Conservation (phyloP, 352 stramenopile genomes). For the Phytophthora colocasiae region DNA sequence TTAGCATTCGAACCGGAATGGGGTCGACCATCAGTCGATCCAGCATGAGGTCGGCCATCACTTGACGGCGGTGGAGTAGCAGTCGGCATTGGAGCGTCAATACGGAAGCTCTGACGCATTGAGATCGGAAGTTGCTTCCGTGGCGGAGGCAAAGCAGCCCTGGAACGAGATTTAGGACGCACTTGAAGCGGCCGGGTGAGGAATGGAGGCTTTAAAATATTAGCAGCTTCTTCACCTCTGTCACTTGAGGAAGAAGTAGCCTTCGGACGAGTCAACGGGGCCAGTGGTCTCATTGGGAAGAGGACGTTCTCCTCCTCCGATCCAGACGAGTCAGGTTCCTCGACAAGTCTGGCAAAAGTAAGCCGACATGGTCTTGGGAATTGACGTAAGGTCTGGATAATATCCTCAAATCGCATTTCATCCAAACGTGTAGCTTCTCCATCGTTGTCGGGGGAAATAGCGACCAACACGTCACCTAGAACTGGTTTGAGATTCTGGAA, state of each 20-base stretch:
- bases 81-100: constrained; percentile 40
- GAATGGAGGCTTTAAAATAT: constrained; percentile 27
- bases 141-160: constrained; percentile 18
- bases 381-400: constrained; percentile 57
- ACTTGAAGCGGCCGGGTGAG: constrained; percentile 24
- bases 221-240: constrained; percentile 12
- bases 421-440: constrained; percentile 48
- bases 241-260: constrained; percentile 22
- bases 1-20: constrained; percentile 32
- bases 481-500: constrained; percentile 59
- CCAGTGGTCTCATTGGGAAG: constrained; percentile 23
- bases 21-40: constrained; percentile 24
- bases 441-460: constrained; percentile 45
- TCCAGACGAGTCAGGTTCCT: constrained; percentile 41
- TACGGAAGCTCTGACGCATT: constrained; percentile 68
- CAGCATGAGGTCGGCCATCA: constrained; percentile 23
- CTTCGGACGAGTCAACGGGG: constrained; percentile 21
- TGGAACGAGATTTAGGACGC: constrained; percentile 27
- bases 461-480: constrained; percentile 74
- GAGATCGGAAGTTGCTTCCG: constrained; percentile 45
- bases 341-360: constrained; percentile 60
- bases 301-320: constrained; percentile 31
- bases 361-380: constrained; percentile 68
- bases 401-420: constrained; percentile 73
- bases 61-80: constrained; percentile 11